Evolutionary conservation across 31 red algal genomes (phyloP).

Genomic region (Asparagopsis taxiformis): DNA sequence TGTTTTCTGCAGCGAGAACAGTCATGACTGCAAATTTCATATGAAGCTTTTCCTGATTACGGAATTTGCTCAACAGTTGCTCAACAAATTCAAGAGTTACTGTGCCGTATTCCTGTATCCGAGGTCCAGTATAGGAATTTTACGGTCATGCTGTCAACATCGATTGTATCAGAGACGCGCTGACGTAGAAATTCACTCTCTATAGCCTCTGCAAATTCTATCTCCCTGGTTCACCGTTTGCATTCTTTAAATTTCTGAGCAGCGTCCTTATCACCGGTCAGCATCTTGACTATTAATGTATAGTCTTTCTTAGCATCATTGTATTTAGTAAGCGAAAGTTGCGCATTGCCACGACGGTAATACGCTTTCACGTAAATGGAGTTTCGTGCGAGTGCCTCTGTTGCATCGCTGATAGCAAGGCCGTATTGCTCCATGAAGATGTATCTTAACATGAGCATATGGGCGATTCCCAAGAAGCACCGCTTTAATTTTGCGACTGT

Average conservation of each 20-base stretch:
- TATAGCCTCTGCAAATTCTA: conserved; percentile 77
- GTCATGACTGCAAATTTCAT: too few species aligned
- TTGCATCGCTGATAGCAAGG: conserved; percentile 82
- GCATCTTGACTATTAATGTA: conserved; percentile 72
- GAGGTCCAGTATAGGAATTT: too few species aligned
- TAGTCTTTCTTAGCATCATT: too few species aligned
- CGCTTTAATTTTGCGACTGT: conserved; percentile 37
- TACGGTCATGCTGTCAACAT: too few species aligned
- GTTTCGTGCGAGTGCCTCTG: conserved; percentile 54
- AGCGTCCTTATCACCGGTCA: too few species aligned
- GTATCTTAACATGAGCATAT: conserved; percentile 60
- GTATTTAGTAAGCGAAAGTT: conserved; percentile 93
- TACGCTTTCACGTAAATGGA: conserved; percentile 77
- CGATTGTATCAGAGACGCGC: too few species aligned
- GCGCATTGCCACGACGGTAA: conserved; percentile 80
- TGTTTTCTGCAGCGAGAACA: too few species aligned
- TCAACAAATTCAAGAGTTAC: too few species aligned
- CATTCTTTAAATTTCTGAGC: too few species aligned
- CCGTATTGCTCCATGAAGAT: conserved; percentile 95
- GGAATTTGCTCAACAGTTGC: conserved; percentile 86
- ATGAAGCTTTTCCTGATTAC: too few species aligned
- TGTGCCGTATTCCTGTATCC: conserved; percentile 49
- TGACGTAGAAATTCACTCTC: too few species aligned
- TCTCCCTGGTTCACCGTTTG: too few species aligned
- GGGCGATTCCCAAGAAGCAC: conserved; percentile 69